phyloP scores from a whole-genome alignment of 108 stramenopile genomes.

The Discostella stelligeroides region DNA sequence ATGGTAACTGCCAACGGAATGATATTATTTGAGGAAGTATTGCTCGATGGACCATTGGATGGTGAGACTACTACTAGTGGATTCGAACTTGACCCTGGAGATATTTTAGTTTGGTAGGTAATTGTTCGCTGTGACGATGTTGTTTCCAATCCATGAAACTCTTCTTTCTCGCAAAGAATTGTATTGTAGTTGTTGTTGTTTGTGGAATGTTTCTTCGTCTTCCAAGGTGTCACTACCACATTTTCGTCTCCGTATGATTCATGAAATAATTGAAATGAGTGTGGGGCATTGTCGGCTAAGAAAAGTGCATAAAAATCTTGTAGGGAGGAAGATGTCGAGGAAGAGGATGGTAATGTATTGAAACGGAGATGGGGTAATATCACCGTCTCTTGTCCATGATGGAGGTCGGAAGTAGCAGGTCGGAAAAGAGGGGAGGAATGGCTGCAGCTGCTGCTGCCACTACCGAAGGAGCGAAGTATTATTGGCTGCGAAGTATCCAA shows the following conservation, averaged over 20 bases:
- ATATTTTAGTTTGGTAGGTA: slow-evolving; percentile 27
- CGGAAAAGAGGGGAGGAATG: too few species aligned
- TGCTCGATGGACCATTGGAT: neutral
- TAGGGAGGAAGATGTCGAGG: slow-evolving; percentile 42
- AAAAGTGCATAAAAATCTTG: slow-evolving; percentile 62
- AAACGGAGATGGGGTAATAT: slow-evolving; percentile 44
- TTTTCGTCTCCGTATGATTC: slow-evolving; percentile 42
- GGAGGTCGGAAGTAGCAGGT: too few species aligned
- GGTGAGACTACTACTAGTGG: neutral
- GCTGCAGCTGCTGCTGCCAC: too few species aligned
- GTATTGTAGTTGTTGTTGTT: neutral
- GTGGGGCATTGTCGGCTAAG: slow-evolving; percentile 67
- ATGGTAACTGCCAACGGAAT: slow-evolving; percentile 18
- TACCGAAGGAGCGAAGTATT: too few species aligned
- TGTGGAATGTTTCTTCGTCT: neutral
- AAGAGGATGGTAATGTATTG: slow-evolving; percentile 7
- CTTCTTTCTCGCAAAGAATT: neutral
- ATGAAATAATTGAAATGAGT: slow-evolving; percentile 66
- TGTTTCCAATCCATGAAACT: neutral
- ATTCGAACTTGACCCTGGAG: slow-evolving; percentile 24
- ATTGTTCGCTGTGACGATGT: too few species aligned
- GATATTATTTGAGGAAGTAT: neutral
- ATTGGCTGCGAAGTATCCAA: too few species aligned
- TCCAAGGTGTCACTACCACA: slow-evolving; percentile 32
- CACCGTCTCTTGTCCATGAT: slow-evolving; percentile 2